These are phyloP conservation scores for Entomortierella lignicola DNA, from an alignment of 192 early-diverging fungal species.

Conservation along the genomic window DNA sequence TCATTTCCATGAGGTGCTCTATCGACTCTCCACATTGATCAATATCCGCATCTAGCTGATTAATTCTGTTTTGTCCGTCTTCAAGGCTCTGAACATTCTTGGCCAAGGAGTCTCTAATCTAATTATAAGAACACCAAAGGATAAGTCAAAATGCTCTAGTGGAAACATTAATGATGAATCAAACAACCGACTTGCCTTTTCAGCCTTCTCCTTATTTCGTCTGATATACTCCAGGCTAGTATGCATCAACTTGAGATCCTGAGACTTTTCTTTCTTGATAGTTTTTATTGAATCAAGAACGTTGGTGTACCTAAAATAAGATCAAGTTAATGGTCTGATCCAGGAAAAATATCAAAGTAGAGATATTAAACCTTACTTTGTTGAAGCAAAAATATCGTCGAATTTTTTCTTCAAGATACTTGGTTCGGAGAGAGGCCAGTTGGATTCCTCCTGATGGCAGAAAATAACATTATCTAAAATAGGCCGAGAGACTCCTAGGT, in stretches of 20 bases:
- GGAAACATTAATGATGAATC: neutral
- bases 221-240: slow-evolving; percentile 73
- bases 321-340: neutral
- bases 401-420: slow-evolving; percentile 92
- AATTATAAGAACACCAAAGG: neutral
- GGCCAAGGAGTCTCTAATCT: slow-evolving; percentile 34
- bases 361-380: slow-evolving; percentile 62
- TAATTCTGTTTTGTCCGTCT: slow-evolving; percentile 49
- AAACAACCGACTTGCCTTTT: slow-evolving; percentile 56
- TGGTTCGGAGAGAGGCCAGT: slow-evolving; percentile 96
- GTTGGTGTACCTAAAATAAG: slow-evolving; percentile 79
- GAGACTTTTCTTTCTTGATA: slow-evolving; percentile 75
- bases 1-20: slow-evolving; percentile 54
- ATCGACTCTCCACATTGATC: slow-evolving; percentile 36
- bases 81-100: slow-evolving; percentile 19
- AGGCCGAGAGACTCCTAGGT: slow-evolving; percentile 90
- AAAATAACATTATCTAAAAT: slow-evolving; percentile 99
- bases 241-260: slow-evolving; percentile 72
- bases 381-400: slow-evolving; percentile 97
- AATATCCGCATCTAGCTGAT: slow-evolving; percentile 58
- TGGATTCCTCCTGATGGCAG: slow-evolving; percentile 98
- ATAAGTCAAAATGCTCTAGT: neutral
- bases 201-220: slow-evolving; percentile 78
- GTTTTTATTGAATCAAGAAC: slow-evolving; percentile 86
- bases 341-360: neutral